Percentiles rank a stretch among this genome's conserved stretches.
Conservation (phyloP, 2,329 filamentous ascomycete species). For the Simplicillium aogashimaense region DNA sequence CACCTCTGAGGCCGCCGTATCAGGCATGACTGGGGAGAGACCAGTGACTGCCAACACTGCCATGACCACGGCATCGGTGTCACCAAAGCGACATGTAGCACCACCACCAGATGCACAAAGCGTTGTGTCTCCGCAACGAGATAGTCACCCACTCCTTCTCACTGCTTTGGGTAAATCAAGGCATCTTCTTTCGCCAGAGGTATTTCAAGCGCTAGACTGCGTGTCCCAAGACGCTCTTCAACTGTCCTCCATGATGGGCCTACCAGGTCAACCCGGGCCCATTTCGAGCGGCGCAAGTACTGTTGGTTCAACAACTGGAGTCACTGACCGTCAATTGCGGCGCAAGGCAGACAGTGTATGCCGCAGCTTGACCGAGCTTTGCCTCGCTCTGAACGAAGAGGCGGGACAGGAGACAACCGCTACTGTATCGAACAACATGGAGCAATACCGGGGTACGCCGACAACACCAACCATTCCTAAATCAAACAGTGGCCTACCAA, state of each 20-base stretch:
- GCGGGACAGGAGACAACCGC: slow-evolving; percentile 15
- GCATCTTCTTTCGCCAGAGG: slow-evolving; percentile 54
- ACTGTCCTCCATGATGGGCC: slow-evolving; percentile 69
- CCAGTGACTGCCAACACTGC: slow-evolving; percentile 87
- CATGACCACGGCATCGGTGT: slow-evolving; percentile 81
- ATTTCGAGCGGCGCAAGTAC: slow-evolving; percentile 58
- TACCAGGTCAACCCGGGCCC: slow-evolving; percentile 56
- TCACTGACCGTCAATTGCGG: slow-evolving; percentile 75
- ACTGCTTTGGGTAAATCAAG: slow-evolving; percentile 74
- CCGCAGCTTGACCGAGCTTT: slow-evolving; percentile 84
- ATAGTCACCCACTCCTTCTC: slow-evolving; percentile 68
- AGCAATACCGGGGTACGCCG: slow-evolving; percentile 14
- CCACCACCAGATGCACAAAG: slow-evolving; percentile 25
- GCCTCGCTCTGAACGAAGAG: slow-evolving; percentile 68
- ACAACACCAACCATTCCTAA: slow-evolving; percentile 36
- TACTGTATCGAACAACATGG: slow-evolving; percentile 1
- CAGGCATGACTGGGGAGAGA: slow-evolving; percentile 64
- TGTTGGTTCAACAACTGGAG: slow-evolving; percentile 40
- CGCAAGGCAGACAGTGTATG: slow-evolving; percentile 91
- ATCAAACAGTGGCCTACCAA: slow-evolving; percentile 23
- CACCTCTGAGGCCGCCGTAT: slow-evolving; percentile 72
- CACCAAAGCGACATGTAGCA: slow-evolving; percentile 55
- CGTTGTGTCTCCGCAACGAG: slow-evolving; percentile 35
- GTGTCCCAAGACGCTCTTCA: slow-evolving; percentile 73
- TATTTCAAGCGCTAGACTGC: slow-evolving; percentile 72